A percentile compares a stretch with the other conserved stretches of the same genome.
Evolutionary conservation across 768 basidiomycete genomes (phyloP).

Genomic region (Hydnomerulius pinastri): DNA sequence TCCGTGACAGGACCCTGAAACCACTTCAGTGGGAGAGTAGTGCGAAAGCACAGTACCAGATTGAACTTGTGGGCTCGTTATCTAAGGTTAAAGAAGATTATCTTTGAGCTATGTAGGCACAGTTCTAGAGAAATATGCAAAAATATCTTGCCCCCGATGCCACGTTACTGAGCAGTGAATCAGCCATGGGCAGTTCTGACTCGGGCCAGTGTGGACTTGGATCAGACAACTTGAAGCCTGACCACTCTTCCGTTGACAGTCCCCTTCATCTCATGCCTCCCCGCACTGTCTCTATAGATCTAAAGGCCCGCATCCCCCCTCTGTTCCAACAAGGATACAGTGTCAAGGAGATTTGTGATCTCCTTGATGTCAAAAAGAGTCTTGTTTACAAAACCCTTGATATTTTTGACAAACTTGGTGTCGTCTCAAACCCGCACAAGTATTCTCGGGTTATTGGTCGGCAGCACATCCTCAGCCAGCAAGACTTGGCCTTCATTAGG

Average conservation of each 20-base stretch:
- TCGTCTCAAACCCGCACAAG: not conserved
- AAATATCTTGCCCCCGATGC: too few relatives aligned
- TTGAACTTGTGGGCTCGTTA: too few relatives aligned
- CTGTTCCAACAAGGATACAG: constrained; percentile 6
- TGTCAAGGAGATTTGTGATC: not conserved
- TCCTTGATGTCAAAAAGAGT: not conserved
- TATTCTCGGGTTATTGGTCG: not conserved
- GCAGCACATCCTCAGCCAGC: not conserved
- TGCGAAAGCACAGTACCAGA: too few relatives aligned
- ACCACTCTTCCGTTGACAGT: not conserved
- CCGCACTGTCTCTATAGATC: constrained; percentile 1
- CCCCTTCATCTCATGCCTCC: not conserved
- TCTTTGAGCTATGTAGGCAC: too few relatives aligned
- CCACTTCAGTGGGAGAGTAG: not conserved
- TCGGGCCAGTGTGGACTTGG: too few relatives aligned
- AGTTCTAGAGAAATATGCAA: too few relatives aligned
- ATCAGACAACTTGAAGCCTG: not conserved
- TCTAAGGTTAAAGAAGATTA: too few relatives aligned
- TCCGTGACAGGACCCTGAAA: not conserved
- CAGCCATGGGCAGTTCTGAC: too few relatives aligned
- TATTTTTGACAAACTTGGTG: not conserved
- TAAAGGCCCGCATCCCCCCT: constrained; percentile 20
- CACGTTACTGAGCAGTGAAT: too few relatives aligned
- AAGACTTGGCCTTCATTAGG: not conserved
- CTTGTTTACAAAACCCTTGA: not conserved